phyloP scores from a whole-genome alignment of 345 rosid species.

The Raphanus raphanistrum region DNA sequence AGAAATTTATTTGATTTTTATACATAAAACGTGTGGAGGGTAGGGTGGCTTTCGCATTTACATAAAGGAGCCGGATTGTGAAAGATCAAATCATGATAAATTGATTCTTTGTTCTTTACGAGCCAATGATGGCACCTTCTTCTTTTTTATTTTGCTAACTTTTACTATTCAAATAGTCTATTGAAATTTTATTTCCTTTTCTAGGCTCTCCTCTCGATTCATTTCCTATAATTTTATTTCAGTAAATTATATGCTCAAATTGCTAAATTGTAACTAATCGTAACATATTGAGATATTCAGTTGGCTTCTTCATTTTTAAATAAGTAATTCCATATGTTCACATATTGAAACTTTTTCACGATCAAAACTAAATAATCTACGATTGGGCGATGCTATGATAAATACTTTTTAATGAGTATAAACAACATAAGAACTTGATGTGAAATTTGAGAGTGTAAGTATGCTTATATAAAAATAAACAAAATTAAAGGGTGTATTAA shows the following conservation, averaged over 20 bases:
- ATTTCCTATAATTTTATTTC: background rate
- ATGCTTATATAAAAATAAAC: background rate
- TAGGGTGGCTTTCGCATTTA: conserved; percentile 33
- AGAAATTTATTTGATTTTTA: background rate
- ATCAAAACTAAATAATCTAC: background rate
- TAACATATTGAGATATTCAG: background rate
- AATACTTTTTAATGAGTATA: background rate
- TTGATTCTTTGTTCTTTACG: conserved; percentile 29
- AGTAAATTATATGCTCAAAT: background rate
- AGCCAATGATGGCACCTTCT: conserved; percentile 35
- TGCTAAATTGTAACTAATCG: background rate
- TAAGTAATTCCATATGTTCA: background rate
- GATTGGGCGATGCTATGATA: background rate
- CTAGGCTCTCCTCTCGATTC: conserved; percentile 19
- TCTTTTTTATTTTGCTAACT: background rate
- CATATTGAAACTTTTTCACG: background rate
- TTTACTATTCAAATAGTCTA: conserved; percentile 6
- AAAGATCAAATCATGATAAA: conserved; percentile 32
- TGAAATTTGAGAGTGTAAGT: background rate
- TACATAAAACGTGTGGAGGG: conserved; percentile 29
- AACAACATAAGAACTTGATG: background rate
- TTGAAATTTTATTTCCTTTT: conserved; percentile 21
- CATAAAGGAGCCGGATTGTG: conserved; percentile 23
- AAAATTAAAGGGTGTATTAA: background rate
- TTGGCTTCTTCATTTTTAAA: background rate